Conservation (phyloP, 345 rosid species). For the Mercurialis annua region DNA sequence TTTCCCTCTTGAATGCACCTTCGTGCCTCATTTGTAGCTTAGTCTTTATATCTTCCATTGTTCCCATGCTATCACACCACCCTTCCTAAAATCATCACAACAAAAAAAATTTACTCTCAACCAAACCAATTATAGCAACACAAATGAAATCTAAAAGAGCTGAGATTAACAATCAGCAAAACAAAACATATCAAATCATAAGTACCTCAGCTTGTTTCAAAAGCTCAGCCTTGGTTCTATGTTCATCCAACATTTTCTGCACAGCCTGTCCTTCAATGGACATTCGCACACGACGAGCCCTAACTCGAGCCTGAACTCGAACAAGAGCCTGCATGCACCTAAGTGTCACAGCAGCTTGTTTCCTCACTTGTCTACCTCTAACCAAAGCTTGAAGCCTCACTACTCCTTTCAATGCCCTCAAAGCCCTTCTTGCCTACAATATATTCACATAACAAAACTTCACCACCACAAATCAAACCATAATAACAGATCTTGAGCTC, state of each 20-base stretch:
- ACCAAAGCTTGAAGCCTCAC: slow-evolving; percentile 94
- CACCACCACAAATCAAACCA: too few relatives aligned
- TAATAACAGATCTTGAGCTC: not conserved
- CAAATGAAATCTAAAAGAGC: not conserved
- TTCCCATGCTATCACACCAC: slow-evolving; percentile 94
- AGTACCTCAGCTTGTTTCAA: slow-evolving; percentile 80
- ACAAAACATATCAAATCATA: not conserved
- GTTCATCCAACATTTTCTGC: slow-evolving; percentile 59
- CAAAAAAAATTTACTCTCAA: not conserved
- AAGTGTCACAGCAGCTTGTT: slow-evolving; percentile 92
- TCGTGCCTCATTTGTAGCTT: slow-evolving; percentile 82
- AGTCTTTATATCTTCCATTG: slow-evolving; percentile 63
- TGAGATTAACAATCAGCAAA: not conserved
- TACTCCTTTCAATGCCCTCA: slow-evolving; percentile 85
- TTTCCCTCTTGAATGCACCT: slow-evolving; percentile 90
- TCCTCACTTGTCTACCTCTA: slow-evolving; percentile 91
- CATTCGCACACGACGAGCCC: slow-evolving; percentile 91
- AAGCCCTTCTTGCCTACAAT: slow-evolving; percentile 77
- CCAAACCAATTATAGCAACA: not conserved
- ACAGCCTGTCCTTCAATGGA: slow-evolving; percentile 82
- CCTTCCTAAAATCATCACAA: slow-evolving; percentile 52
- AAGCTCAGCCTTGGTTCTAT: slow-evolving; percentile 55
- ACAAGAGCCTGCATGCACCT: slow-evolving; percentile 98
- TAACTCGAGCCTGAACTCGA: slow-evolving; percentile 88
- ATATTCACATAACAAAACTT: too few relatives aligned